Evolutionary conservation across 2,329 filamentous ascomycete species (phyloP).

Genomic region (Diaporthe destruens): DNA sequence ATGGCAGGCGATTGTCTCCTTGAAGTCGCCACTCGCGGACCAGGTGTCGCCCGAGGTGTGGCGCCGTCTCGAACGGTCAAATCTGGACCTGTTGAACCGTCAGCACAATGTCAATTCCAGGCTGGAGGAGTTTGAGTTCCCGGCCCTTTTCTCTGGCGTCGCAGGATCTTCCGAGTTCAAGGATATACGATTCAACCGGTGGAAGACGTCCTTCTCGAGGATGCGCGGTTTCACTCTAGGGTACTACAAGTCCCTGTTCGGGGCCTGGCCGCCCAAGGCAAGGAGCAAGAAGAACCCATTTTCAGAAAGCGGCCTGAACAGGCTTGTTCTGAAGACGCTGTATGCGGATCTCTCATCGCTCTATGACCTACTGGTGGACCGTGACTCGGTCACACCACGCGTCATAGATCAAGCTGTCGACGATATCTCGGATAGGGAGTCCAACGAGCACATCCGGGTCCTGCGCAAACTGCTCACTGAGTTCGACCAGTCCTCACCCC

Average conservation of each 20-base stretch:
- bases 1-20: slow-evolving; percentile 77
- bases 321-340: slow-evolving; percentile 82
- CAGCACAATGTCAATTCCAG: slow-evolving; percentile 77
- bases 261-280: slow-evolving; percentile 90
- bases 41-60: slow-evolving; percentile 79
- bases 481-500: slow-evolving; percentile 89
- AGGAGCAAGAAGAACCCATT: slow-evolving; percentile 93
- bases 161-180: slow-evolving; percentile 88
- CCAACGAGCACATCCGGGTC: slow-evolving; percentile 74
- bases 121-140: slow-evolving; percentile 91
- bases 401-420: slow-evolving; percentile 75
- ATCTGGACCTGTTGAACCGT: slow-evolving; percentile 81
- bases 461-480: slow-evolving; percentile 85
- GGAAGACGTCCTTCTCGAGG: slow-evolving; percentile 80
- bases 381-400: slow-evolving; percentile 81
- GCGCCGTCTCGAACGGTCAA: slow-evolving; percentile 84
- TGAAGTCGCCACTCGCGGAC: slow-evolving; percentile 77
- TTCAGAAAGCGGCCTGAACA: slow-evolving; percentile 86
- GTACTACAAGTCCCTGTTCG: slow-evolving; percentile 72
- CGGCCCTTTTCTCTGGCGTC: slow-evolving; percentile 87
- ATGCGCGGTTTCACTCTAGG: slow-evolving; percentile 80
- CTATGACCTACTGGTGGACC: slow-evolving; percentile 90
- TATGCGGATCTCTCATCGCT: slow-evolving; percentile 89
- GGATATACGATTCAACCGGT: slow-evolving; percentile 84
- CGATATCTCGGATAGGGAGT: slow-evolving; percentile 53